Conservation (phyloP, 176 grass and related monocot genomes). For the Sorghum bicolor region DNA sequence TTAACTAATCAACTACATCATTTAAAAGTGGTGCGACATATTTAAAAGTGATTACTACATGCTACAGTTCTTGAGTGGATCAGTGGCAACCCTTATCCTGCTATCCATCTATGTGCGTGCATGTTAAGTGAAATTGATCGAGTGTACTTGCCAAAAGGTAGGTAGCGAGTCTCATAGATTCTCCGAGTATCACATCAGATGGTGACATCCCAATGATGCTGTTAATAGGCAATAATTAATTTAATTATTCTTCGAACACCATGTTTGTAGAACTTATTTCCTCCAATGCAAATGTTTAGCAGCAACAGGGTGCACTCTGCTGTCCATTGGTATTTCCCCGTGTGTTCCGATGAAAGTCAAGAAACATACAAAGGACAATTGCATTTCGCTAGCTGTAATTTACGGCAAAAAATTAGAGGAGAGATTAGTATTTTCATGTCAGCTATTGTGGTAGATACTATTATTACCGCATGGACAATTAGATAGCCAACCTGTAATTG, state of each 20-base stretch:
- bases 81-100: background rate
- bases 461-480: too few relatives aligned
- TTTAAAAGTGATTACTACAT: background rate
- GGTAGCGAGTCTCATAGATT: background rate
- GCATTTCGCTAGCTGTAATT: too few relatives aligned
- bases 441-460: too few relatives aligned
- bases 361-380: background rate
- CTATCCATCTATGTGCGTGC: background rate
- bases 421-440: too few relatives aligned
- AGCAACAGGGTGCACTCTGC: background rate
- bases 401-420: too few relatives aligned
- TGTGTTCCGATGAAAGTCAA: background rate
- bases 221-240: background rate
- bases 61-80: background rate
- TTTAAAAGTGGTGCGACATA: background rate
- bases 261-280: background rate
- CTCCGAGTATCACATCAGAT: background rate
- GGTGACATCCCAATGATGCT: background rate
- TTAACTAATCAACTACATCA: too few relatives aligned
- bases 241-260: background rate
- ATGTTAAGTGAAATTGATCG: constrained; percentile 10
- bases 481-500: too few relatives aligned
- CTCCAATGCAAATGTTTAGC: background rate
- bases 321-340: background rate
- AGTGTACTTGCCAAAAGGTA: background rate